Percentiles rank a stretch among this genome's conserved stretches.
These are phyloP conservation scores for Umbelopsis vinacea DNA, from an alignment of 192 early-diverging fungal genomes.

Conservation along the genomic window DNA sequence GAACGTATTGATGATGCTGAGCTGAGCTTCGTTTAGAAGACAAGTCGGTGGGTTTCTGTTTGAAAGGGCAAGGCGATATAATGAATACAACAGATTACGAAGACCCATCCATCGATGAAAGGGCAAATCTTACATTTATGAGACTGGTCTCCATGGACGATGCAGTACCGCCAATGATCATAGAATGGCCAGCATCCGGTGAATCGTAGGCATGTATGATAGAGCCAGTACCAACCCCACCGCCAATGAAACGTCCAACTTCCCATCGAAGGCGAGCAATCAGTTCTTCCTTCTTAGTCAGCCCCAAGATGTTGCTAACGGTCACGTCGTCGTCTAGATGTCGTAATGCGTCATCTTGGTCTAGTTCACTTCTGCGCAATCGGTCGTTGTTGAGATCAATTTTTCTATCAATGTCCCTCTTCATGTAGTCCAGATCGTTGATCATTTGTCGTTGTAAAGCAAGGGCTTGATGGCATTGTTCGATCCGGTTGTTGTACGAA, in stretches of 20 bases:
- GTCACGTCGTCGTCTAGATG: neutral
- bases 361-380: neutral
- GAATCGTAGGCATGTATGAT: constrained; percentile 30
- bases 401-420: constrained; percentile 20
- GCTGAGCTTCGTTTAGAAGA: neutral
- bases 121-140: constrained; percentile 14
- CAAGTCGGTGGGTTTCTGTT: neutral
- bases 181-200: constrained; percentile 23
- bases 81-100: neutral
- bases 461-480: constrained; percentile 24
- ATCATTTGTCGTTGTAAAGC: constrained; percentile 26
- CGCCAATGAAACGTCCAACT: constrained; percentile 25
- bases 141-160: constrained; percentile 9
- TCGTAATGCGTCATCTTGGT: neutral
- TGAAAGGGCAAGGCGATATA: neutral
- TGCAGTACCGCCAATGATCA: constrained; percentile 33
- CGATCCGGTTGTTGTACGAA: constrained; percentile 22
- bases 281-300: constrained; percentile 24
- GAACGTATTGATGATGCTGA: constrained; percentile 28
- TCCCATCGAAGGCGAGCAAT: constrained; percentile 26
- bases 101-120: neutral
- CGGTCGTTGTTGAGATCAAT: neutral
- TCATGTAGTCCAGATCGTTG: constrained; percentile 22
- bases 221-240: constrained; percentile 27
- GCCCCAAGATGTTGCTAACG: constrained; percentile 1